Evolutionary conservation across 768 basidiomycete genomes (phyloP).

Genomic region (Dacryopinax spathularia): DNA sequence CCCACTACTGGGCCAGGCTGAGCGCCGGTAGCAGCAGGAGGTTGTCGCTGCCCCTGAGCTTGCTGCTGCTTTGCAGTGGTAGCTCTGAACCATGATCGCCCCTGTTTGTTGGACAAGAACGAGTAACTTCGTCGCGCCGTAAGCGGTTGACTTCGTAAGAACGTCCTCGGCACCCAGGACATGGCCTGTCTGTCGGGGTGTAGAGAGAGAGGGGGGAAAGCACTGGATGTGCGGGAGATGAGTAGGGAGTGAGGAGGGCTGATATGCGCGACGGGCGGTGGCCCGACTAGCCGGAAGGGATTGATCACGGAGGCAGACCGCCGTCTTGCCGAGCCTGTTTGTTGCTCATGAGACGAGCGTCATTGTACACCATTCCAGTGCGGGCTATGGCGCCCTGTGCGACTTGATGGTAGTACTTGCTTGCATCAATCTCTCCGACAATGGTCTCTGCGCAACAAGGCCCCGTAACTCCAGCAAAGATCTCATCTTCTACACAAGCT

Average conservation of each 20-base stretch:
- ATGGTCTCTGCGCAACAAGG: too few relatives aligned
- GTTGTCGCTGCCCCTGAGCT: not conserved
- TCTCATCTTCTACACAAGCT: too few relatives aligned
- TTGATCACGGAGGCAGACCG: not conserved
- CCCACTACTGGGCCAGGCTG: not conserved
- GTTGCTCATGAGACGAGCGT: conserved; percentile 1
- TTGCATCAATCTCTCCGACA: too few relatives aligned
- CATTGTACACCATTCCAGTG: not conserved
- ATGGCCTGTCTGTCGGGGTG: not conserved
- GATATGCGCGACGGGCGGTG: not conserved
- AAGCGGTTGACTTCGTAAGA: not conserved
- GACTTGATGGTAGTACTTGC: too few relatives aligned
- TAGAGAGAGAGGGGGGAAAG: not conserved
- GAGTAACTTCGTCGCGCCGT: not conserved
- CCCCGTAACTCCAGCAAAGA: too few relatives aligned
- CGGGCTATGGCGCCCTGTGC: too few relatives aligned
- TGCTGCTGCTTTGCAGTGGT: not conserved
- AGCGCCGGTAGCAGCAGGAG: not conserved
- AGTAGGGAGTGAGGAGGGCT: not conserved
- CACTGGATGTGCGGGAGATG: not conserved
- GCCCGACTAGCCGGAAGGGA: not conserved
- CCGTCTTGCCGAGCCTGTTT: conserved; percentile 1
- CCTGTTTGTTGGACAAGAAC: not conserved
- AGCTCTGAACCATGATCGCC: not conserved
- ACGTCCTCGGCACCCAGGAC: not conserved